phyloP scores from a whole-genome alignment of 1,139 yeast species.

The Taiozyma sp. region DNA sequence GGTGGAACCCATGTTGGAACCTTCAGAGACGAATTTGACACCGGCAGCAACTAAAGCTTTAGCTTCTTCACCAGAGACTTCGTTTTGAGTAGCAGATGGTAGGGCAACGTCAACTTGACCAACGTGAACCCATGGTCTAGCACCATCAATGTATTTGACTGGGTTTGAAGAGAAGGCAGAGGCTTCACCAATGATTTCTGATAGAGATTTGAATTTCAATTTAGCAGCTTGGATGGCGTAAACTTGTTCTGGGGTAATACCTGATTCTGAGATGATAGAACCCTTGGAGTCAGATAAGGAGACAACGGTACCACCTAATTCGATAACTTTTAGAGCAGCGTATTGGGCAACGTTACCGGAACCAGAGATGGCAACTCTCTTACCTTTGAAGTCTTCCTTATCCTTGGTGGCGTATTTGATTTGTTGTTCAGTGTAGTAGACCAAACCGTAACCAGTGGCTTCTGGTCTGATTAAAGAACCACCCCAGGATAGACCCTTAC shows the following conservation, averaged over 20 bases:
- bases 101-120: conserved; percentile 93
- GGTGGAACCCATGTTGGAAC: conserved; percentile 99
- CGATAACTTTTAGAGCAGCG: conserved; percentile 96
- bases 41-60: conserved; percentile 90
- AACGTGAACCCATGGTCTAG: conserved; percentile 93
- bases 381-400: conserved; percentile 83
- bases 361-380: conserved; percentile 94
- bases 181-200: conserved; percentile 57
- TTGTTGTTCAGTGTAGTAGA: conserved; percentile 97
- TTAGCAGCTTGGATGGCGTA: conserved; percentile 75
- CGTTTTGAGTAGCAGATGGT: conserved; percentile 98
- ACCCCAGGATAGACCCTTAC: conserved; percentile 98
- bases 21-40: conserved; percentile 92
- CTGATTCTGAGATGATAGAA: conserved; percentile 66
- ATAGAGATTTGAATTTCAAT: conserved; percentile 71
- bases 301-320: conserved; percentile 92
- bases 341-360: conserved; percentile 99
- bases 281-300: conserved; percentile 96
- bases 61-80: conserved; percentile 96
- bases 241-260: conserved; percentile 81
- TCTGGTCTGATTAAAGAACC: conserved; percentile 98
- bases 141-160: conserved; percentile 83
- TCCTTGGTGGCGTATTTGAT: conserved; percentile 89
- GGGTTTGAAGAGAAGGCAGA: conserved; percentile 51
- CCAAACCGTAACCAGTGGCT: conserved; percentile 98